Base-by-base conservation (phyloP, 257 asterid genomes). In the Henckelia pumila region DNA sequence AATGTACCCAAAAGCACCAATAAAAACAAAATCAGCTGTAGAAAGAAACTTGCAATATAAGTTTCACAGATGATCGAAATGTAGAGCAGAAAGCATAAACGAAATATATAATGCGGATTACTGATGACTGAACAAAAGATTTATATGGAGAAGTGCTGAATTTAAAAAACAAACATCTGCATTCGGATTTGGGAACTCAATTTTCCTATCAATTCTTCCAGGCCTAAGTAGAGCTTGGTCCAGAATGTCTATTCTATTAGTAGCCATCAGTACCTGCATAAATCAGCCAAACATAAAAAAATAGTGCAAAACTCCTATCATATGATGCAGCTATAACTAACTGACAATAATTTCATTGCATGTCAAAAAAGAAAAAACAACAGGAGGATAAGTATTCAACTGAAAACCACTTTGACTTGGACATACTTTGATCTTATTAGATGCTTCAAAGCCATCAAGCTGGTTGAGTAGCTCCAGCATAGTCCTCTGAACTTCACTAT, bases 381-480 rank as follows among this genome's bases (percentile, higher is more conserved):
- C 10, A 76, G 7, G 56, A 40, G 52, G 55, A 25, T 17, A 28
- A 9, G 29, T 3, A 44, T 28, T 8, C 44, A 30, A 49, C 63
- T 7, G 52, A 22, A 72, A 26, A 58, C n/a, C 32, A 14, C 6
- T 30, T 30, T 7, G 35, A 30, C 35, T 8, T 16, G 53, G n/a
- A 64, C 49, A 64, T 68, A 79, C 94, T 78, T 86, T 86, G 25
- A 84, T 86, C 84, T 86, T 86, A 66, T 86, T 86, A 64, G 94
- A 86, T 59, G 94, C 94, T 70, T 86, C 94, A 70, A 86, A 86
- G 55, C 94, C 94, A 80, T 86, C 94, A 62, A 86, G 88, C 76
- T 86, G 94, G 69, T 86, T 86, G 69, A 86, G 89, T 71, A 86
- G 90, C 69, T 86, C 94, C 74, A 84, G 62, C 90, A 86, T 86